phyloP scores from a whole-genome alignment of 441 rosid species.

The Sinapis alba region DNA sequence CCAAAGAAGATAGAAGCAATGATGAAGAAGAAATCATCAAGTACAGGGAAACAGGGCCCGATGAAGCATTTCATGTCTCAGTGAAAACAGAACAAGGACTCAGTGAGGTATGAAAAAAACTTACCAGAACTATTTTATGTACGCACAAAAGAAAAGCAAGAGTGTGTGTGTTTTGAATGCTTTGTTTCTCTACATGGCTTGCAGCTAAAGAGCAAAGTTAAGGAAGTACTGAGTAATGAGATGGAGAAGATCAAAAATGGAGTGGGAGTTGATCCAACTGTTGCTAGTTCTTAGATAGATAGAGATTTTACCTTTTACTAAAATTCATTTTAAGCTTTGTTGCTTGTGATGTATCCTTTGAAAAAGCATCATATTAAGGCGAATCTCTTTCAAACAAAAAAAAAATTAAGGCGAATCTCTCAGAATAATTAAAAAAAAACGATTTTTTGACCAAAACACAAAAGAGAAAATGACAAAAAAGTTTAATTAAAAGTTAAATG shows the following conservation, averaged over 20 bases:
- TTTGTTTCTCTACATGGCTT: conserved; percentile 29
- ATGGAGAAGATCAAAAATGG: conserved; percentile 60
- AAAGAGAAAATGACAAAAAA: no score
- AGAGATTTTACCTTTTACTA: neutral
- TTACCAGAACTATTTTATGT: neutral
- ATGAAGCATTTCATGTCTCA: conserved; percentile 72
- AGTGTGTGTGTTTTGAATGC: neutral
- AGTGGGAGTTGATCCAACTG: conserved; percentile 23
- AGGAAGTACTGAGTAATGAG: conserved; percentile 57
- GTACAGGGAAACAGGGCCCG: conserved; percentile 73
- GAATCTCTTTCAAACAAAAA: no score
- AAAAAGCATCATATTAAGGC: no score
- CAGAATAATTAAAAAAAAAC: no score
- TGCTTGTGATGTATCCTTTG: neutral
- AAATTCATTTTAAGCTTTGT: neutral
- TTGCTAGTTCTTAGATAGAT: conserved; percentile 19
- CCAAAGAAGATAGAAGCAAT: conserved; percentile 53
- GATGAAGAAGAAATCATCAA: conserved; percentile 57
- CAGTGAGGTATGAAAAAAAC: conserved; percentile 51
- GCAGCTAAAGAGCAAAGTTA: conserved; percentile 76
- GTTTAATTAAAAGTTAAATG: no score
- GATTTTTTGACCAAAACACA: no score
- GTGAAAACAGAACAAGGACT: conserved; percentile 71
- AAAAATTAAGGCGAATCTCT: no score
- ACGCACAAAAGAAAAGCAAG: neutral